Base-by-base conservation (phyloP, 1,284 basidiomycete genomes). In the Sporisorium scitamineum region DNA sequence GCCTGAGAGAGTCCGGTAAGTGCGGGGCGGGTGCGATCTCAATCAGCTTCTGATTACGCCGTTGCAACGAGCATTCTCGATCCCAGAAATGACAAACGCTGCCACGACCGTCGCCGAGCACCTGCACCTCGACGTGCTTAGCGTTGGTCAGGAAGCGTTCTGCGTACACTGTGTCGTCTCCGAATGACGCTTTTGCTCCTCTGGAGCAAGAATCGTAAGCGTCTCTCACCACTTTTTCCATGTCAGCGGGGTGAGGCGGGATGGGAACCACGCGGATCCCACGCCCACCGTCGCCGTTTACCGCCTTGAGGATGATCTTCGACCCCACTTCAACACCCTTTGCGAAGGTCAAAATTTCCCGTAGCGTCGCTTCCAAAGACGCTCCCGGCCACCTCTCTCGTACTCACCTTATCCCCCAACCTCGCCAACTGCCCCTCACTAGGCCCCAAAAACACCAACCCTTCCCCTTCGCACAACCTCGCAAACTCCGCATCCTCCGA, bases 11-110 rank as follows among this genome's bases (percentile, higher is more conserved):
- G 4, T 10, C 29, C 9, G 41, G 3, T 9, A 76, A 24, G 8
- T 29, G 7, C 0, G 67, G 70, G 3, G 61, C 61, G 14, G 77
- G 77, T 11, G 72, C 70, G 42, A 76, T 58, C 61, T 79, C 77
- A 47, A 79, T 47, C n/a, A 79, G 24, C 53, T 79, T 76, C 58
- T 76, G 73, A 41, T 76, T 65, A 5, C 72, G 53, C 6, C 76
- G 31, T 44, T 79, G 76, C 4, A 79, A 52, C 10, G 62, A 57
- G 29, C 76, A 79, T 54, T 79, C 76, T 4, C 76, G 57, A 32
- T 79, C 76, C 64, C 70, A 70, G 26, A 79, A 67, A 47, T 72
- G 69, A 20, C 32, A 34, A 3, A 76, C 73, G 0, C 51, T 24
- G 1, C 76, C 76, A 0, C 22, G 13, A 0, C 73, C 76, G 34